Evolutionary conservation across 2,329 filamentous ascomycete genomes (phyloP).

Genomic region (Colletotrichum gigasporum): DNA sequence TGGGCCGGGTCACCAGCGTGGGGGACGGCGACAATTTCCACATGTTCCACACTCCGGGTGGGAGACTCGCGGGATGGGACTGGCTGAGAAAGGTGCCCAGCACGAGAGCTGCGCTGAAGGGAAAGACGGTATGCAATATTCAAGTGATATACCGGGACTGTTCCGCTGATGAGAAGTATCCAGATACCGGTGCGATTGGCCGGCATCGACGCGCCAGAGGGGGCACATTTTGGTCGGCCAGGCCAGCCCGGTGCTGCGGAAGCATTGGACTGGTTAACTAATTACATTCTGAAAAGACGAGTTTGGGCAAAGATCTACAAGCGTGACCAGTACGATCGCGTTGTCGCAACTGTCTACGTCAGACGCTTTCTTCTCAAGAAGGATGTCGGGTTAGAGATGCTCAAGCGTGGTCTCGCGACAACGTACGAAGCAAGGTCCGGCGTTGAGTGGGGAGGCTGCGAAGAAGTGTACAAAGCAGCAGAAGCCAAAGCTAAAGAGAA

Average conservation of each 20-base stretch:
- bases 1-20: constrained; percentile 90
- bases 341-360: constrained; percentile 86
- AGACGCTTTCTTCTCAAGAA: constrained; percentile 73
- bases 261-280: constrained; percentile 81
- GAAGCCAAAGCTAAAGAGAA: constrained; percentile 73
- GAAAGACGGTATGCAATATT: constrained; percentile 73
- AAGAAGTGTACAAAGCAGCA: constrained; percentile 70
- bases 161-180: background rate
- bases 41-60: constrained; percentile 94
- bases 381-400: constrained; percentile 91
- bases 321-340: constrained; percentile 90
- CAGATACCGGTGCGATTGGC: constrained; percentile 90
- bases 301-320: constrained; percentile 87
- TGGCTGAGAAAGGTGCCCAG: constrained; percentile 82
- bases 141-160: background rate
- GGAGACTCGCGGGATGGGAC: constrained; percentile 87
- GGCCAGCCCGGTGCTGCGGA: constrained; percentile 87
- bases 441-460: constrained; percentile 83
- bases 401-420: constrained; percentile 84
- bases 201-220: constrained; percentile 92
- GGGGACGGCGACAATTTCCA: constrained; percentile 98
- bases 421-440: constrained; percentile 94
- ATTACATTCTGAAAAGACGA: constrained; percentile 74
- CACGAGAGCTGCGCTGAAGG: constrained; percentile 74
- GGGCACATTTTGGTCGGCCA: constrained; percentile 89